Base-by-base conservation (phyloP, 2,329 filamentous ascomycete genomes). In the Nectriaceae sp. region DNA sequence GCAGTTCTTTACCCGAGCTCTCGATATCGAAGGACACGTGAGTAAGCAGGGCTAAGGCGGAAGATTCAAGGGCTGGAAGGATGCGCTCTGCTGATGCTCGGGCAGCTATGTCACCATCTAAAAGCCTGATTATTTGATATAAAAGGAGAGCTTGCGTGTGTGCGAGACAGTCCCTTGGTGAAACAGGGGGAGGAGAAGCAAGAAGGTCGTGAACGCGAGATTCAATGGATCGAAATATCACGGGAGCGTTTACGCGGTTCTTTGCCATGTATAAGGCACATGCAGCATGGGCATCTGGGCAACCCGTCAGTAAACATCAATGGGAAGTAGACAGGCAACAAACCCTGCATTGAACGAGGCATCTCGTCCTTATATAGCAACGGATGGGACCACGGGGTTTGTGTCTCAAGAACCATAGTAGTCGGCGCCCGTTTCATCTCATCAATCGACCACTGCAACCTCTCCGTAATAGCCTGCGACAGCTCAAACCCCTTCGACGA, bases 381-480 rank as follows among this genome's bases (percentile, higher is more conserved):
- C 0, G 68, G 66, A 52, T 84, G 80, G 22, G 69, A 74, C 80
- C 80, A 84, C 0, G 77, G 76, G 0, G 77, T 79, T 42, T 73
- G 65, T 15, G 70, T 77, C 39, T 76, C 69, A 8, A 70, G 49
- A 0, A 82, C 72, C 73, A 83, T 78, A 39, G 53, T 70, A n/a
- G 50, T 50, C 1, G 74, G 73, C 1, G 79, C 73, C 45, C 75
- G 71, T 38, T 76, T 74, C 15, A 84, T 73, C 59, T 77, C 74
- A 44, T 80, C 76, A 11, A 83, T 70, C 2, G 77, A 71, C 43
- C 66, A 75, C 29, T 64, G 58, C 1, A 76, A 57, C 3, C 69
- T 75, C 52, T 60, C 49, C 24, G 54, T 24, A 43, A 70, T 53
- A 41, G 65, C 37, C 40, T 64, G 46, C 21, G 63, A 36, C 41